Conservation (phyloP, 805 yeast species). For the Metschnikowia shivogae region DNA sequence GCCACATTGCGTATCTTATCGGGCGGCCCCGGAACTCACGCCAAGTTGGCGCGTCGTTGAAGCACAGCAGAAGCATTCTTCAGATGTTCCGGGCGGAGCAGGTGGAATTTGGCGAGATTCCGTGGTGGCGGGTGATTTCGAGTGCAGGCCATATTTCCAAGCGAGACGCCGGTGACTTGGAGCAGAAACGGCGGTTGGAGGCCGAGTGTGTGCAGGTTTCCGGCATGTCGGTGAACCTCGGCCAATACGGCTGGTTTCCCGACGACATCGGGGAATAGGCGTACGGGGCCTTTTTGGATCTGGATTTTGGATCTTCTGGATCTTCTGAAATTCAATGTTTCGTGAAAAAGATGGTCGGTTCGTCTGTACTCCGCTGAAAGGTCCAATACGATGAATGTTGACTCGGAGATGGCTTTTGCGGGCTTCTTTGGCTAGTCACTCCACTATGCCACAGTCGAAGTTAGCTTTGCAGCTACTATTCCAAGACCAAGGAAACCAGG, state of each 20-base stretch:
- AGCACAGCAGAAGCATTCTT: conserved; percentile 33
- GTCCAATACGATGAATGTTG: too few species aligned
- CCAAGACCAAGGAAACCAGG: too few species aligned
- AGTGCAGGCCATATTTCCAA: conserved; percentile 62
- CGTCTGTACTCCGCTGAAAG: too few species aligned
- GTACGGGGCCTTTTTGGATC: background rate
- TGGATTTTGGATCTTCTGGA: too few species aligned
- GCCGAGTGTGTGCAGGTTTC: conserved; percentile 44
- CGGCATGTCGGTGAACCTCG: conserved; percentile 37
- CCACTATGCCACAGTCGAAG: too few species aligned
- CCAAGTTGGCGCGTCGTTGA: conserved; percentile 70
- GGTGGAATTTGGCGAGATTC: conserved; percentile 37
- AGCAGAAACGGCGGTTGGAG: conserved; percentile 44
- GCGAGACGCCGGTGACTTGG: conserved; percentile 41
- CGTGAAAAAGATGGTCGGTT: too few species aligned
- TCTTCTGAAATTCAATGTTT: too few species aligned
- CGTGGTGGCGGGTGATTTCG: conserved; percentile 80
- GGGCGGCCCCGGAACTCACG: conserved; percentile 64
- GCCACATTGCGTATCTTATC: conserved; percentile 65
- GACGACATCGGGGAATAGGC: conserved; percentile 26
- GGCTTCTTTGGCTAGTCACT: too few species aligned
- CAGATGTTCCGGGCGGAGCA: conserved; percentile 23
- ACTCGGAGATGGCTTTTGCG: too few species aligned
- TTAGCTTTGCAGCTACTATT: too few species aligned
- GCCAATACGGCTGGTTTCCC: conserved; percentile 69